Conservation (phyloP, 2,329 filamentous ascomycete genomes). For the Colletotrichum sp. region DNA sequence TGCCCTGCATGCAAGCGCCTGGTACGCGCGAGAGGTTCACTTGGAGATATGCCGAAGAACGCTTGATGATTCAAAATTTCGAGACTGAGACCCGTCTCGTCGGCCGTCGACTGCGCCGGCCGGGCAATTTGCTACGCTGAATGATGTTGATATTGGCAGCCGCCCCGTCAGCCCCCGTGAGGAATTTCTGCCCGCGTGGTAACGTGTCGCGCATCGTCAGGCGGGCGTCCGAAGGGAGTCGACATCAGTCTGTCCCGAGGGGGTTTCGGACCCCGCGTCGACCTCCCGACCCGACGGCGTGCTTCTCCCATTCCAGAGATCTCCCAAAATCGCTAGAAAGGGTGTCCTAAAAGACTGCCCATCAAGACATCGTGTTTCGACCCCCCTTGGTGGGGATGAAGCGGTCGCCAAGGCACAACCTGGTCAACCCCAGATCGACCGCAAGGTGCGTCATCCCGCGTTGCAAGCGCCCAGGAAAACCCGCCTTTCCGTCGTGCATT, state of each 20-base stretch:
- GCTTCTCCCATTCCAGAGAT: not conserved
- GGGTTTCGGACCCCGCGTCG: not conserved
- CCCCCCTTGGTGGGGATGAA: not conserved
- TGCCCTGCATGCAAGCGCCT: not conserved
- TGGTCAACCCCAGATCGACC: constrained; percentile 3
- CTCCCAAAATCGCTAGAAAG: not conserved
- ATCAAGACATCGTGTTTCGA: not conserved
- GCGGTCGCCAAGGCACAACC: not conserved
- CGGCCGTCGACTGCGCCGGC: not conserved
- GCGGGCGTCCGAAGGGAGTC: not conserved
- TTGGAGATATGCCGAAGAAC: constrained; percentile 1
- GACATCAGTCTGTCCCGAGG: not conserved
- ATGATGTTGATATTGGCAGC: not conserved
- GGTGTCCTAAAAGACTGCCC: not conserved
- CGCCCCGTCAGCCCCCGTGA: not conserved
- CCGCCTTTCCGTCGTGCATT: not conserved
- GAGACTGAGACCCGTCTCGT: not conserved
- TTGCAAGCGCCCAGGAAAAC: not conserved
- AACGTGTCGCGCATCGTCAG: not conserved
- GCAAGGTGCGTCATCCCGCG: constrained; percentile 11
- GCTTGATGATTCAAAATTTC: not conserved
- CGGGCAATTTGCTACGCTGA: not conserved
- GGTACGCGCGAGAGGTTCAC: not conserved
- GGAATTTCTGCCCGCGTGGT: not conserved
- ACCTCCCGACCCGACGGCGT: not conserved